Base-by-base conservation (phyloP, 2,329 filamentous ascomycete genomes). In the Arthrobotrys iridis region DNA sequence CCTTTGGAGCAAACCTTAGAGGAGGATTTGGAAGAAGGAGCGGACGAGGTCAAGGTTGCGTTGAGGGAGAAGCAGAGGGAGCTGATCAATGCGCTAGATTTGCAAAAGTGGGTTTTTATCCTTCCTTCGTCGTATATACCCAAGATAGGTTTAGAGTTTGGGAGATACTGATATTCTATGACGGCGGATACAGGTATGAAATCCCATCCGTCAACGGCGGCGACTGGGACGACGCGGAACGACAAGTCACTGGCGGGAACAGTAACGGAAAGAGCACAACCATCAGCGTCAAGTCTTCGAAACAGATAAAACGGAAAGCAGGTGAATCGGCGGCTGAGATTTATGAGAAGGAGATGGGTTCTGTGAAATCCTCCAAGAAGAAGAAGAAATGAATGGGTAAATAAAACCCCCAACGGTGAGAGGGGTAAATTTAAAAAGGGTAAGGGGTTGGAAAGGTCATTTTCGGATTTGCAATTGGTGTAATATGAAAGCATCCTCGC, bases 51-150 rank as follows among this genome's bases (percentile, higher is more conserved):
- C 24, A 83, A 93, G 76, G 85, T 85, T 28, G 70, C 62, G 11
- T 46, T 79, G 79, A 88, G 88, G 78, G 89, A 91, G 82, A 92
- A 94, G 83, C 92, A 96, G 82, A 89, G 91, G 79, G 91, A 92
- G 78, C 85, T 98, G 78, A 97, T 98, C 80, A 92, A 97, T 84
- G 91, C 93, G 77, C 84, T 98, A 76, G 93, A 94, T 46, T 85
- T 98, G 60, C 93, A 97, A 80, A 90, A 91, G 88, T 94, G 86
- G 87, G 90, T 83, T 4, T 28, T 11, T 30, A 4, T 46, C 18
- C 58, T 37, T 52, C 41, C 26, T 46, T 24, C 26, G 46, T 45
- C 13, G 15, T 52, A 48, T 60, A 30, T n/a, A 6, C 48, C 33
- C n/a, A 30, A 68, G 30, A 62, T 41, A 1, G 22, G 24, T 18